phyloP scores from a whole-genome alignment of 2,329 filamentous ascomycete genomes.

The Aspergillus puulaauensis region DNA sequence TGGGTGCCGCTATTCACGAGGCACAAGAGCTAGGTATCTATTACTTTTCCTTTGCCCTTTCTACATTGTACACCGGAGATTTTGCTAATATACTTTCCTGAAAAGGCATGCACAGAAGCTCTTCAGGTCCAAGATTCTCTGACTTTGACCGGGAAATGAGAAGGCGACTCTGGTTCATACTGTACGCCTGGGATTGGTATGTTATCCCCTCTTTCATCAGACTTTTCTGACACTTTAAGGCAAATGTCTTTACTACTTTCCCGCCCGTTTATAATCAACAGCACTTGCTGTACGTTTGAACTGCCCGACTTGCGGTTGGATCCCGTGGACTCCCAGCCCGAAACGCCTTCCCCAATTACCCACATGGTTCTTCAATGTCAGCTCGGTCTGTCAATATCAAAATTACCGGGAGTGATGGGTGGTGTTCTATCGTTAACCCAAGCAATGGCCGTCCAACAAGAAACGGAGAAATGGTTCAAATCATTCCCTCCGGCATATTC shows the following conservation, averaged over 20 bases:
- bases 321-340: slow-evolving; percentile 26
- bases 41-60: too few relatives aligned
- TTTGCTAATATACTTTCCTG: background rate
- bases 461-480: slow-evolving; percentile 45
- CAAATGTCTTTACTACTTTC: slow-evolving; percentile 46
- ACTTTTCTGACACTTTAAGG: slow-evolving; percentile 21
- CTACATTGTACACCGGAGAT: background rate
- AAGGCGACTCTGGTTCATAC: slow-evolving; percentile 47
- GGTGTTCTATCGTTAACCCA: slow-evolving; percentile 13
- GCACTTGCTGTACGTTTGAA: slow-evolving; percentile 38
- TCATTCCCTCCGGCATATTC: slow-evolving; percentile 45
- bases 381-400: slow-evolving; percentile 34
- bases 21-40: slow-evolving; percentile 50
- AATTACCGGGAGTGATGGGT: slow-evolving; percentile 15
- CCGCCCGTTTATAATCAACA: slow-evolving; percentile 47
- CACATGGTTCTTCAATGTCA: slow-evolving; percentile 45
- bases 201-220: slow-evolving; percentile 8
- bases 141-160: slow-evolving; percentile 52
- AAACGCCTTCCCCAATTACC: slow-evolving; percentile 44
- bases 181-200: slow-evolving; percentile 52
- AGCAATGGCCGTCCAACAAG: slow-evolving; percentile 30
- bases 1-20: slow-evolving; percentile 46
- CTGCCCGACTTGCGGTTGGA: slow-evolving; percentile 43
- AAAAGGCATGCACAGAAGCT: slow-evolving; percentile 38
- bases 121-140: slow-evolving; percentile 32